Evolutionary conservation across 2,329 filamentous ascomycete genomes (phyloP), one percentile per base, ranked within the genome.

Genomic region (Aspergillus phoenicis): DNA sequence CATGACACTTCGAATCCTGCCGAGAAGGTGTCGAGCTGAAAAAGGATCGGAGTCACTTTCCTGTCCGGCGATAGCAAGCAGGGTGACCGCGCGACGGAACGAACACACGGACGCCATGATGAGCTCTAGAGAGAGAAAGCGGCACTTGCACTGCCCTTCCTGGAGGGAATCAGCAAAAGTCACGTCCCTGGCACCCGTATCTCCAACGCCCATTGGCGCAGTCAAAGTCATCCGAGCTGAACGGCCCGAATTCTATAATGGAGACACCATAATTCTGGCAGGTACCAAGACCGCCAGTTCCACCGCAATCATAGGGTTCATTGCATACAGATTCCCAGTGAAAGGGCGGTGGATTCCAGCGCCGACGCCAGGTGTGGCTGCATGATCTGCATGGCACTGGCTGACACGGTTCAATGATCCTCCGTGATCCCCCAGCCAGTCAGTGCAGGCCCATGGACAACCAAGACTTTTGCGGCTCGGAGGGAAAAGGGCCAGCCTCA

Each of bases 331-430:
- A 48, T 22, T 36, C 57, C 57, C 24, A 49, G 51, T 39, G 41
- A 59, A 59, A 59, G 57, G 57, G 57, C 57, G 57, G 57, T 59
- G 57, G 57, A 54, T 48, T 55, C 48, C 6, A 28, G 17, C 53
- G 39, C 41, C 26, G 26, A 17, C 22, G 47, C 26, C 39, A 33
- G 53, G 41, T 47, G 53, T 56, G 53, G 53, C 53, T 56, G 53
- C 53, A 56, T 56, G 53, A 56, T 56, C 53, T 56, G 53, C 53
- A 56, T 56, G 26, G 30, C 47, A 51, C 28, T 30, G 47, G 26
- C 47, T 51, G 24, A 51, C 47, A 45, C 41, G 41, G 41, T 22
- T 22, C n/a, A 45, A 43, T 43, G 39, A 43, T 43, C 39, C 39
- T 20, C 39, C 39, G n/a, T 43, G 7, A 17, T 17, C 11, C 20